A percentile compares a stretch with the other conserved stretches of the same genome.
Evolutionary conservation across 257 asterid species (phyloP).

Genomic region (Solanum chmielewskii): DNA sequence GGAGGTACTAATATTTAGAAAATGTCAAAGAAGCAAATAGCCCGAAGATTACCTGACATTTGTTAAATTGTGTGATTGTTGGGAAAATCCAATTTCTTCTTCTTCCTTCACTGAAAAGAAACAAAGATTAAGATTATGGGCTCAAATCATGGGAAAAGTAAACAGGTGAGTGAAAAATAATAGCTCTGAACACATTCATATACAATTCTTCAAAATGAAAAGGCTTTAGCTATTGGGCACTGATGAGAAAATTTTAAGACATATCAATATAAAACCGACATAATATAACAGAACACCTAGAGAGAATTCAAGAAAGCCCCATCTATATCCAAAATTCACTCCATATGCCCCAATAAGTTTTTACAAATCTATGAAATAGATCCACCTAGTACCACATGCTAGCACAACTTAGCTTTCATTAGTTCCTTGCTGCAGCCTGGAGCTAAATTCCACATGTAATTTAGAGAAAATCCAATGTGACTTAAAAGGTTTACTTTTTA

Average conservation of each 20-base stretch:
- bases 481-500: not conserved
- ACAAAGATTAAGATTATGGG: slow-evolving; percentile 2
- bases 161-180: not conserved
- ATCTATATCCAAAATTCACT: not conserved
- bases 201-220: not conserved
- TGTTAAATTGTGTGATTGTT: slow-evolving; percentile 35
- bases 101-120: slow-evolving; percentile 72
- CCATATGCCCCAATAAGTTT: not conserved
- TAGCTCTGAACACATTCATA: not conserved
- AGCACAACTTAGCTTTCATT: not conserved
- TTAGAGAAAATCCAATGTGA: not conserved
- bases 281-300: not conserved
- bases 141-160: not conserved
- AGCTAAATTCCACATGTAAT: not conserved
- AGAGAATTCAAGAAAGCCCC: not conserved
- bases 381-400: not conserved
- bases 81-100: slow-evolving; percentile 95
- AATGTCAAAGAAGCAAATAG: not conserved
- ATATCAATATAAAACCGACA: not conserved
- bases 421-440: not conserved
- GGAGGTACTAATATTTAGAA: not conserved
- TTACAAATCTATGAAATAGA: not conserved
- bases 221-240: not conserved
- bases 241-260: not conserved
- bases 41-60: slow-evolving; percentile 35